Evolutionary conservation across 257 asterid genomes (phyloP).

Genomic region (Solanum appendiculatum): DNA sequence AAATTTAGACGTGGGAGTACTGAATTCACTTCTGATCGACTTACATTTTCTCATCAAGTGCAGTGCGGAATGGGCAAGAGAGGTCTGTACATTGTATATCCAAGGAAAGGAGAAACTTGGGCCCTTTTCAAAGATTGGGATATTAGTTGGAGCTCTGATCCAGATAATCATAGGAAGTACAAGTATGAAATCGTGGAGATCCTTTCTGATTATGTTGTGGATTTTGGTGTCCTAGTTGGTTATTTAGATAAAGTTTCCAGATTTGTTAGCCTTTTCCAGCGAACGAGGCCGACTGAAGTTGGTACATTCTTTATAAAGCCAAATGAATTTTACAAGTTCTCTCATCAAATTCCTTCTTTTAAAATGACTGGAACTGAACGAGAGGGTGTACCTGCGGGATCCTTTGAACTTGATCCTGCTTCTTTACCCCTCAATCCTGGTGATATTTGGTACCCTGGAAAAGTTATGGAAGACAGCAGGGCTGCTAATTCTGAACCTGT

Average conservation of each 20-base stretch:
- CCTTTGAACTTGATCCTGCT: conserved; percentile 83
- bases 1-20: conserved; percentile 26
- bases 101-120: conserved; percentile 67
- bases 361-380: conserved; percentile 50
- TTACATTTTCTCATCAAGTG: conserved; percentile 45
- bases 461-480: conserved; percentile 1
- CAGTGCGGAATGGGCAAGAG: conserved; percentile 20
- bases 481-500: conserved; percentile 1
- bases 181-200: conserved; percentile 67
- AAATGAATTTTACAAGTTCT: conserved; percentile 39
- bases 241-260: conserved; percentile 49
- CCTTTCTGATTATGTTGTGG: conserved; percentile 31
- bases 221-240: conserved; percentile 35
- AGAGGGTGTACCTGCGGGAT: conserved; percentile 58
- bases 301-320: conserved; percentile 22
- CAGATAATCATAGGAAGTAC: conserved; percentile 19
- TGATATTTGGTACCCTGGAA: conserved; percentile 34
- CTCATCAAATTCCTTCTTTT: conserved; percentile 46
- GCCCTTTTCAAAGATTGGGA: conserved; percentile 67
- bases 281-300: conserved; percentile 3
- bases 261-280: conserved; percentile 50
- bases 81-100: conserved; percentile 36
- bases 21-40: conserved; percentile 5
- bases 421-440: conserved; percentile 41
- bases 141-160: conserved; percentile 37